Percentiles rank a stretch among this genome's conserved stretches.
Conservation (phyloP, 352 stramenopile species). For the Pythium sp. region DNA sequence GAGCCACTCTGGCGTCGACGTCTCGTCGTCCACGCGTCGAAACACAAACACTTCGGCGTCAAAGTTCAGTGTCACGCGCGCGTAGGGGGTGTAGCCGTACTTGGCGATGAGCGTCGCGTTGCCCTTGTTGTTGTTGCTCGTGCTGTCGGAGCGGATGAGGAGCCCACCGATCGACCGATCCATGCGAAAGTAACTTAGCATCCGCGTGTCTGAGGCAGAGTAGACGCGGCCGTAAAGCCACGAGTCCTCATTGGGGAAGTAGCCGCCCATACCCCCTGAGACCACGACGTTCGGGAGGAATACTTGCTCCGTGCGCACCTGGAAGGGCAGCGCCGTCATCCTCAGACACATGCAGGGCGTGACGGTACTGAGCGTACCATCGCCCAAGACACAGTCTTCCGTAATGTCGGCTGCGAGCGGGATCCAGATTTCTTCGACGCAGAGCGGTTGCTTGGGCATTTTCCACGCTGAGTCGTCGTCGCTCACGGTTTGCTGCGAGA, state of each 20-base stretch:
- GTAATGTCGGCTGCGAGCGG: constrained; percentile 37
- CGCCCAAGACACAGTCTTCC: constrained; percentile 2
- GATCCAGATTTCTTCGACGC: constrained; percentile 77
- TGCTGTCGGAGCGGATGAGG: constrained; percentile 59
- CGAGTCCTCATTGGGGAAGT: constrained; percentile 53
- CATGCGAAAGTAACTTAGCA: constrained; percentile 84
- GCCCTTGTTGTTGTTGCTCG: constrained; percentile 75
- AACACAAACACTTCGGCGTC: constrained; percentile 74
- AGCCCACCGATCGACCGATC: constrained; percentile 56
- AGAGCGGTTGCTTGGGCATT: constrained; percentile 64
- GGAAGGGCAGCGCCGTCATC: constrained; percentile 73
- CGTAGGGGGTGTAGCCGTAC: constrained; percentile 62
- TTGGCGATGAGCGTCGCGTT: constrained; percentile 45
- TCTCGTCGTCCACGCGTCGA: constrained; percentile 49
- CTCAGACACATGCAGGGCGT: constrained; percentile 69
- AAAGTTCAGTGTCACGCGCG: constrained; percentile 74
- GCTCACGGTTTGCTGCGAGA: constrained; percentile 40
- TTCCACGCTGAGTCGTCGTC: constrained; percentile 61
- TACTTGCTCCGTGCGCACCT: constrained; percentile 62
- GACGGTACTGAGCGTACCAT: background rate
- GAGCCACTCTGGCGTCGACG: constrained; percentile 66
- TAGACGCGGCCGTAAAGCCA: constrained; percentile 72
- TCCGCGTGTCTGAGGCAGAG: constrained; percentile 54
- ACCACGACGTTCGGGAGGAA: constrained; percentile 50
- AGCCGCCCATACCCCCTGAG: constrained; percentile 70